Conservation (phyloP, 345 rosid species). For the Orychophragmus violaceus region DNA sequence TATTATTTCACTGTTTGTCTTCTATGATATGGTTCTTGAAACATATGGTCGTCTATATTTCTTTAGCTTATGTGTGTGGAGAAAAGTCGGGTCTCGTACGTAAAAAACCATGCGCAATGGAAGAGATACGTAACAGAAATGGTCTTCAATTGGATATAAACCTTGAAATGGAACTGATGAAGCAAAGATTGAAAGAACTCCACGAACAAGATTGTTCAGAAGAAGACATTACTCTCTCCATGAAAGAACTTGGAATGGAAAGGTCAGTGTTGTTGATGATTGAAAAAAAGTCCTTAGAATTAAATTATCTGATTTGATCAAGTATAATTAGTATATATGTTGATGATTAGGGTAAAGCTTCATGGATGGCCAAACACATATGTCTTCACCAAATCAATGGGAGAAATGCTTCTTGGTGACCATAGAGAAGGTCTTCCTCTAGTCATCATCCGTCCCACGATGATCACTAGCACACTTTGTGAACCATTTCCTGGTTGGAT, state of each 20-base stretch:
- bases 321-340: neutral
- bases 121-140: slow-evolving; percentile 30
- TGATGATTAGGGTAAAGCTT: slow-evolving; percentile 42
- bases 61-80: slow-evolving; percentile 56
- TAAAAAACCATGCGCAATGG: slow-evolving; percentile 32
- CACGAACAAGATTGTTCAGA: slow-evolving; percentile 17
- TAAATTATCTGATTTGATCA: neutral
- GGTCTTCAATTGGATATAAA: slow-evolving; percentile 29
- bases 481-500: too few species aligned
- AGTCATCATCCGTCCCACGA: too few species aligned
- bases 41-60: neutral
- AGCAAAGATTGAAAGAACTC: slow-evolving; percentile 31
- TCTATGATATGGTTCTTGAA: neutral
- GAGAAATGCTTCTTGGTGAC: too few species aligned
- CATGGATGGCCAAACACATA: slow-evolving; percentile 81
- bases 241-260: slow-evolving; percentile 46
- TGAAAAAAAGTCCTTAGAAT: neutral
- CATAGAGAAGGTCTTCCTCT: too few species aligned
- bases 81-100: slow-evolving; percentile 37
- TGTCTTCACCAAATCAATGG: slow-evolving; percentile 84
- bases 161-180: too few species aligned
- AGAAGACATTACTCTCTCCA: slow-evolving; percentile 22
- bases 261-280: slow-evolving; percentile 28
- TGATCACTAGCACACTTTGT: too few species aligned
- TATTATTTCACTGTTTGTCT: neutral